Evolutionary conservation across 495 filamentous ascomycete species (phyloP).

Genomic region (Lophiostoma macrostomum): DNA sequence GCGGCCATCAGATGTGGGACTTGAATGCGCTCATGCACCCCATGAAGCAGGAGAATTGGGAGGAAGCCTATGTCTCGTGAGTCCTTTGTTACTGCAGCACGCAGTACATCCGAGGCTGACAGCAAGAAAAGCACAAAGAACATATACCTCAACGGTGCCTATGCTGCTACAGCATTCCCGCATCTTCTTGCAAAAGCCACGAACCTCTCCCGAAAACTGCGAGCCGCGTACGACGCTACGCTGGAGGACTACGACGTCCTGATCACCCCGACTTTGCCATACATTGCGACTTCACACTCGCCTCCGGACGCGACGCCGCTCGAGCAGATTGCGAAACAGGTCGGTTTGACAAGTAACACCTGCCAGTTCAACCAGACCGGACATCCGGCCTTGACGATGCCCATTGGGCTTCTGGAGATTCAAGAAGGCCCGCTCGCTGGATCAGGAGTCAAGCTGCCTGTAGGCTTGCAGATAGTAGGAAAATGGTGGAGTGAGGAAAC

Average conservation of each 20-base stretch:
- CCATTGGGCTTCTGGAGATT: slow-evolving; percentile 37
- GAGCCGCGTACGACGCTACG: slow-evolving; percentile 47
- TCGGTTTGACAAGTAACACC: slow-evolving; percentile 53
- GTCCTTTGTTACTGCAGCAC: too few species aligned
- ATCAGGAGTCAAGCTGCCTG: slow-evolving; percentile 8
- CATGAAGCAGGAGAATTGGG: slow-evolving; percentile 43
- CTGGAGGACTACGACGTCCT: slow-evolving; percentile 48
- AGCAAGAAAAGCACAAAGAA: slow-evolving; percentile 8
- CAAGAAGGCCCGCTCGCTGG: slow-evolving; percentile 8
- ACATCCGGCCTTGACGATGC: slow-evolving; percentile 57
- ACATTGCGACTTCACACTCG: slow-evolving; percentile 39
- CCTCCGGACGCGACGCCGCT: slow-evolving; percentile 23
- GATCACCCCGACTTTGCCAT: slow-evolving; percentile 46
- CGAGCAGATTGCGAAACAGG: slow-evolving; percentile 29
- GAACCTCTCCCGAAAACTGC: slow-evolving; percentile 44
- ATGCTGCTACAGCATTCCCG: slow-evolving; percentile 35
- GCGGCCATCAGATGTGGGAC: slow-evolving; percentile 45
- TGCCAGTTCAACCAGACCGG: slow-evolving; percentile 56
- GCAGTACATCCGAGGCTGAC: too few species aligned
- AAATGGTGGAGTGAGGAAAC: slow-evolving; percentile 19
- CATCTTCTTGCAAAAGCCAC: slow-evolving; percentile 43
- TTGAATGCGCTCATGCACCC: slow-evolving; percentile 43
- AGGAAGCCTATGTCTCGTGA: slow-evolving; percentile 37
- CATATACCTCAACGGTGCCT: slow-evolving; percentile 39
- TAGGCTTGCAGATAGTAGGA: slow-evolving; percentile 22